Conservation (phyloP, 1,284 basidiomycete genomes). For the Schizophyllum amplum region DNA sequence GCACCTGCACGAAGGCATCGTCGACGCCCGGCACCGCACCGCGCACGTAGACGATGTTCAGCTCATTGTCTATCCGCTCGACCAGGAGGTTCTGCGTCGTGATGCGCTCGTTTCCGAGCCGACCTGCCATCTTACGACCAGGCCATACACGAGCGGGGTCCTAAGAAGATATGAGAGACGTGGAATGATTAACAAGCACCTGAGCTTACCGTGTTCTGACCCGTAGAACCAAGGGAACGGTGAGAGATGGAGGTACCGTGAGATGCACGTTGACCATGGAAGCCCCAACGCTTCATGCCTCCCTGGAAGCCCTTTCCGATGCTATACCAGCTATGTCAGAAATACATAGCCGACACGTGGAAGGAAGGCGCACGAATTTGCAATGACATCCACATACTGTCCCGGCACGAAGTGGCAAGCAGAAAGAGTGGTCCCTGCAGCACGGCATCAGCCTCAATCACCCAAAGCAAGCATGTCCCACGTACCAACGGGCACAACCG, state of each 20-base stretch:
- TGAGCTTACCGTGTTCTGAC: conserved; percentile 79
- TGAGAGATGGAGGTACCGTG: conserved; percentile 97
- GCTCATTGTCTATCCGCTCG: conserved; percentile 77
- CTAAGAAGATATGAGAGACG: conserved; percentile 29
- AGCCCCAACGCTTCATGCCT: conserved; percentile 95
- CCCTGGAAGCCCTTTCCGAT: conserved; percentile 98
- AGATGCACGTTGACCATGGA: conserved; percentile 86
- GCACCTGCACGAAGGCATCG: conserved; percentile 65
- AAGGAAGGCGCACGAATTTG: conserved; percentile 68
- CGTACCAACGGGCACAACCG: conserved; percentile 82
- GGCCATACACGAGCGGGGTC: conserved; percentile 93
- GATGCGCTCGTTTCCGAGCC: conserved; percentile 78
- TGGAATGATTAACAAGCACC: conserved; percentile 6
- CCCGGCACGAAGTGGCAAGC: conserved; percentile 97
- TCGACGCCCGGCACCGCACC: conserved; percentile 72
- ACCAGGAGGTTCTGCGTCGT: conserved; percentile 90
- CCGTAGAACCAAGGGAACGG: conserved; percentile 89
- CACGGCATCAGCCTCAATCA: conserved; percentile 3
- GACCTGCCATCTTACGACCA: conserved; percentile 98
- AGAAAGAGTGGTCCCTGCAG: conserved; percentile 76
- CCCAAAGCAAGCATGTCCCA: conserved; percentile 9
- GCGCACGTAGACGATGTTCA: conserved; percentile 84
- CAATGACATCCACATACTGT: conserved; percentile 91
- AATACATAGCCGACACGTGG: neutral
- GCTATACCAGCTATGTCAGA: conserved; percentile 32